Evolutionary conservation across 345 rosid genomes (phyloP), one percentile per base, ranked within the genome.

Genomic region (Syzygium aqueum): DNA sequence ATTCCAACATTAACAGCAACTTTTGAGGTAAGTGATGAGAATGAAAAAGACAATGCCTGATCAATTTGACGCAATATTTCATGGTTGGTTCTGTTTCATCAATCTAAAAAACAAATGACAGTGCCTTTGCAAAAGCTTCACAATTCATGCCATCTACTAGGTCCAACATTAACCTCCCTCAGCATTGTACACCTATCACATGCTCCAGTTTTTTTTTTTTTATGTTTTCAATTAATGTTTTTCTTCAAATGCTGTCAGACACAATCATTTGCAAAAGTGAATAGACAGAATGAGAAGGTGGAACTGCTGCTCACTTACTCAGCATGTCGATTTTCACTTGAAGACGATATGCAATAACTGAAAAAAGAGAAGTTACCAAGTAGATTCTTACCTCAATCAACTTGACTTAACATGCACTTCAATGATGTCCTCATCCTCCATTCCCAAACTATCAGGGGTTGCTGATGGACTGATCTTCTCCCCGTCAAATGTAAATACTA

Each of bases 401-500:
- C 92, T 89, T 80, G 92, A 91, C 92, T 91, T 95, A 52, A 78
- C 84, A 89, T 92, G 92, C 85, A 95, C 99, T 93, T 95, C 98
- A 87, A 97, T 93, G 78, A 96, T 95, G 91, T 97, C 99, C 52
- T 93, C 90, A n/a, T 97, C 98, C 87, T 97, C 99, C 98, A 97
- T 95, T 25, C 90, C 99, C 59, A 97, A 97, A 88, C 92, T 87
- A 84, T 87, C 88, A 54, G 99, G 99, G 37, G 98, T 96, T 33
- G 93, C 92, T 6, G 92, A 63, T 43, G 95, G 95, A 91, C 89
- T 89, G 54, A 97, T 89, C 92, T 93, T 94, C 80, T 95, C 97
- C 85, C 99, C 99, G 78, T 97, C 99, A 87, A 97, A 96, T 25
- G 88, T 88, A 91, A 96, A 97, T 49, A 91, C 93, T 88, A 97